These are phyloP conservation scores for Eutrema yunnanense DNA, from an alignment of 345 rosid genomes.

Conservation along the genomic window DNA sequence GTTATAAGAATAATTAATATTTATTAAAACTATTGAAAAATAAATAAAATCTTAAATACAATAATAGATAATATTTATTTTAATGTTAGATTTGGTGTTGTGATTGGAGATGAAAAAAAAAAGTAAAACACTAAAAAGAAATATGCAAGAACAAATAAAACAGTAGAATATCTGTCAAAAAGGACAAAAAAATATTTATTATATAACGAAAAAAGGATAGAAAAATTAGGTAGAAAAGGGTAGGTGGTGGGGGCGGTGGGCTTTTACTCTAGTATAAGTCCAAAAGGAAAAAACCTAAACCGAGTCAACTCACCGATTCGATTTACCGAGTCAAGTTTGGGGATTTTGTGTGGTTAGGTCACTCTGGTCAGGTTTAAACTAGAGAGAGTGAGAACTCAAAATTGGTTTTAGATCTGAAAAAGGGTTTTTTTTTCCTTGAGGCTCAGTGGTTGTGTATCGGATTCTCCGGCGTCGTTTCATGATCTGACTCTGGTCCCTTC, in stretches of 20 bases:
- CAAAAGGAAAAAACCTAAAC: background rate
- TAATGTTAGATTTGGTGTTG: too few relatives aligned
- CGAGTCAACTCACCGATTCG: conserved; percentile 26
- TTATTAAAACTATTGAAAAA: too few relatives aligned
- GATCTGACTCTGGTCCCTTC: conserved; percentile 32
- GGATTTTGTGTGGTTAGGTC: background rate
- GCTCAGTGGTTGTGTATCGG: background rate
- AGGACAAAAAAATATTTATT: background rate
- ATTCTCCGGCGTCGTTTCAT: conserved; percentile 37
- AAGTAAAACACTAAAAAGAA: background rate
- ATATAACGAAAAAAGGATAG: background rate
- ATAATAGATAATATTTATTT: too few relatives aligned
- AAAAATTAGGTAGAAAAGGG: background rate
- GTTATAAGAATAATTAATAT: too few relatives aligned
- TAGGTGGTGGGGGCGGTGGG: background rate
- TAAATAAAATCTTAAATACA: too few relatives aligned
- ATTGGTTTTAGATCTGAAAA: conserved; percentile 25
- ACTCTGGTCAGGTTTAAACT: background rate
- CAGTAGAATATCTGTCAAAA: background rate
- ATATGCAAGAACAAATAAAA: too few relatives aligned
- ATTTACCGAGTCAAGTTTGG: conserved; percentile 7
- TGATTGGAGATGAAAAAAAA: background rate
- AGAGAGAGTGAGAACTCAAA: background rate
- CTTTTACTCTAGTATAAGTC: background rate
- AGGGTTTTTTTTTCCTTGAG: background rate